Evolutionary conservation across 2,329 filamentous ascomycete species (phyloP).

Genomic region (Beauveria varroae): DNA sequence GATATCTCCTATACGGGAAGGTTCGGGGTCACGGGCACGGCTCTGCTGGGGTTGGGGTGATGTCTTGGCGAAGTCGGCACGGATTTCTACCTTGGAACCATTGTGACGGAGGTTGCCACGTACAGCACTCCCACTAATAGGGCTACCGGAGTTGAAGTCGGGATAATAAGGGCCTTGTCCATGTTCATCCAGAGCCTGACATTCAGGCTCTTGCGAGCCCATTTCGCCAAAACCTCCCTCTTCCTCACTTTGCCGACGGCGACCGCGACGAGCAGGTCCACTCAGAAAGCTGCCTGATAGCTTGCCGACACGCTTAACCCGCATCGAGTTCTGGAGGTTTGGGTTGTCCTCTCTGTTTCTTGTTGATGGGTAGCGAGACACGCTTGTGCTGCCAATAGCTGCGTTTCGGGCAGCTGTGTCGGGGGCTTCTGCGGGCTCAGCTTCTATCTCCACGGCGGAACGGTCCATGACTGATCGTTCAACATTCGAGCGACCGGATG

Average conservation of each 20-base stretch:
- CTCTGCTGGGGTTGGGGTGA: constrained; percentile 17
- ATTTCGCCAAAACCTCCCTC: constrained; percentile 31
- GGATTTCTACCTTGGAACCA: constrained; percentile 29
- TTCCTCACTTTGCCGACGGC: constrained; percentile 60
- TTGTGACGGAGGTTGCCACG: constrained; percentile 35
- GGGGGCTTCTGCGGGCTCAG: constrained; percentile 40
- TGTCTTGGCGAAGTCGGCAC: constrained; percentile 24
- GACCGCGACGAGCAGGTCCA: constrained; percentile 69
- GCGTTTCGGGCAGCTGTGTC: constrained; percentile 42
- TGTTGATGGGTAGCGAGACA: constrained; percentile 45
- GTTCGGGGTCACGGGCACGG: constrained; percentile 10
- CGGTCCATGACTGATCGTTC: constrained; percentile 27
- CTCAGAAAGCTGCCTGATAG: constrained; percentile 70
- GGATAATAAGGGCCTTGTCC: constrained; percentile 13
- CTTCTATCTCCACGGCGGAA: constrained; percentile 34
- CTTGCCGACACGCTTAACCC: constrained; percentile 70
- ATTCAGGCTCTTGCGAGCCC: constrained; percentile 24
- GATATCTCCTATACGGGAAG: constrained; percentile 11
- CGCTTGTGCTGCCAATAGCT: constrained; percentile 41
- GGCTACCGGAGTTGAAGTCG: constrained; percentile 52
- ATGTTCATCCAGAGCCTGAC: constrained; percentile 33
- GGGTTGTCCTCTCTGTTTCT: constrained; percentile 53
- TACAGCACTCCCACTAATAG: constrained; percentile 41
- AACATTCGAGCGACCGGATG: constrained; percentile 27
- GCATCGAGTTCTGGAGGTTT: constrained; percentile 64